These are phyloP conservation scores for Stropharia rugosoannulata DNA, from an alignment of 768 basidiomycete genomes.

Conservation along the genomic window DNA sequence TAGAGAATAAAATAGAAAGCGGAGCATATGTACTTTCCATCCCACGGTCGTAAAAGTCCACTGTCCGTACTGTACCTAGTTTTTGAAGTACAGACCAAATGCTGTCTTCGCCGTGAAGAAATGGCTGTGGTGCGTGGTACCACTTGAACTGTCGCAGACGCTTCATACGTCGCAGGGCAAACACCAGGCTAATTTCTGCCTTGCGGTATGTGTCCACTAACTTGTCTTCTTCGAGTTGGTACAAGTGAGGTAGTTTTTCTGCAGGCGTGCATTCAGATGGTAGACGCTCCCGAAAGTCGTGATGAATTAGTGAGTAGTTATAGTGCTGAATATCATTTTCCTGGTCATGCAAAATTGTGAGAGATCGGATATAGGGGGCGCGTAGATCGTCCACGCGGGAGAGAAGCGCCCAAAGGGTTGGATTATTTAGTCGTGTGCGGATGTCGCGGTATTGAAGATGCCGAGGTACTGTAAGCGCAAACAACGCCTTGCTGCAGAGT, in stretches of 20 bases:
- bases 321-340: background rate
- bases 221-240: background rate
- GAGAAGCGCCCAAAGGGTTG: slow-evolving; percentile 7
- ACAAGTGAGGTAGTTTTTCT: background rate
- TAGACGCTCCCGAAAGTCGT: slow-evolving; percentile 9
- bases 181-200: background rate
- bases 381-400: slow-evolving; percentile 7
- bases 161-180: slow-evolving; percentile 1
- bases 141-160: slow-evolving; percentile 3
- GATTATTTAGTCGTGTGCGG: slow-evolving; percentile 3
- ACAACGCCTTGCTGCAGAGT: slow-evolving; percentile 5
- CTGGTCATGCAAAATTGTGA: slow-evolving; percentile 8
- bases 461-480: slow-evolving; percentile 8
- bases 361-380: slow-evolving; percentile 4
- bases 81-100: slow-evolving; percentile 5
- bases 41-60: slow-evolving; percentile 6
- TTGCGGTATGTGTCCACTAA: background rate
- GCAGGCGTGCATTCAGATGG: background rate
- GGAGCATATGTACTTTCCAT: background rate
- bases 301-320: background rate
- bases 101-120: background rate
- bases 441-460: slow-evolving; percentile 14
- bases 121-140: slow-evolving; percentile 4
- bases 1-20: background rate
- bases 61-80: slow-evolving; percentile 4